Percentiles rank a stretch among this genome's conserved stretches.
These are phyloP conservation scores for Edaphochlamys debaryana DNA, from an alignment of 139 green algal genomes.

Conservation along the genomic window DNA sequence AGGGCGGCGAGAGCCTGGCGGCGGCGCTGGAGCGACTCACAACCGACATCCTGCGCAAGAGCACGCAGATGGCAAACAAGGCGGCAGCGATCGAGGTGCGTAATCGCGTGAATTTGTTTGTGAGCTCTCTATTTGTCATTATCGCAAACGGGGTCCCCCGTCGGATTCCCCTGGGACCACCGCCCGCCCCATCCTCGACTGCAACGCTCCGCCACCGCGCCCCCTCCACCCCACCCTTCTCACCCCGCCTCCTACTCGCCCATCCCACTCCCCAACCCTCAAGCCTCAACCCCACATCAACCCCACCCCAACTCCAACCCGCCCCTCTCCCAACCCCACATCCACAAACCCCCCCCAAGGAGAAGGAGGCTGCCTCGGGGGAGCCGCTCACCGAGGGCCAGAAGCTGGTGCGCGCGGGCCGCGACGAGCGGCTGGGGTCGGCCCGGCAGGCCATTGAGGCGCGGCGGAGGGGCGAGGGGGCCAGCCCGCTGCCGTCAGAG, in stretches of 20 bases:
- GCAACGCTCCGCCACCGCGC: too few relatives aligned
- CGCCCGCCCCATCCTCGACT: too few relatives aligned
- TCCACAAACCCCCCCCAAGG: too few relatives aligned
- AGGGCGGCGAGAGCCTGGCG: conserved; percentile 39
- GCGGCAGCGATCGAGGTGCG: conserved; percentile 24
- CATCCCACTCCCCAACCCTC: too few relatives aligned
- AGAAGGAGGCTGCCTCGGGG: too few relatives aligned
- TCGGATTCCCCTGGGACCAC: not conserved
- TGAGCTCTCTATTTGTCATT: too few relatives aligned
- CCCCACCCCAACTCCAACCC: too few relatives aligned
- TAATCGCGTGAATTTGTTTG: too few relatives aligned
- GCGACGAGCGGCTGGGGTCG: conserved; percentile 20
- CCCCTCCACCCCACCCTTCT: too few relatives aligned
- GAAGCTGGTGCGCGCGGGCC: conserved; percentile 34
- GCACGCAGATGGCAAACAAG: conserved; percentile 17
- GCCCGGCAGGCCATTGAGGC: conserved; percentile 28
- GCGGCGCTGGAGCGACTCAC: conserved; percentile 48
- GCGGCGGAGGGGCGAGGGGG: not conserved
- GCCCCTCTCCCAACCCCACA: too few relatives aligned
- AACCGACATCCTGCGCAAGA: conserved; percentile 4
- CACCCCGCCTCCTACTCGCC: too few relatives aligned
- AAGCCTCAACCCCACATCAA: too few relatives aligned
- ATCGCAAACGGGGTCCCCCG: not conserved
- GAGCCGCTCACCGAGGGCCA: conserved; percentile 20
- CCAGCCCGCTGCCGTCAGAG: conserved; percentile 21